A percentile compares a stretch with the other conserved stretches of the same genome.
Evolutionary conservation across 345 rosid species (phyloP).

Genomic region (Passiflora organensis): DNA sequence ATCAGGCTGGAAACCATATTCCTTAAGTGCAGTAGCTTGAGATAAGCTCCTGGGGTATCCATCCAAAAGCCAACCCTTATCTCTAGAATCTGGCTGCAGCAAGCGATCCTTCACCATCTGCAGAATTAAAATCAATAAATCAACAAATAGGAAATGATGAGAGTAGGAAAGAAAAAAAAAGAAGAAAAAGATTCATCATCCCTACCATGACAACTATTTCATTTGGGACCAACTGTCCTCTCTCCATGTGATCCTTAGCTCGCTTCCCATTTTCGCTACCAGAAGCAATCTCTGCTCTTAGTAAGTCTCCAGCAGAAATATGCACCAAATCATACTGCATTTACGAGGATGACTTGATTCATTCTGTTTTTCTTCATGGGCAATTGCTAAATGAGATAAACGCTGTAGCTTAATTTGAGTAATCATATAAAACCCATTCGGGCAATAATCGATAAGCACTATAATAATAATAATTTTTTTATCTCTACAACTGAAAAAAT

Average conservation of each 20-base stretch:
- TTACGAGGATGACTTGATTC: conserved; percentile 30
- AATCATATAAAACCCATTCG: background rate
- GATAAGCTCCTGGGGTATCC: conserved; percentile 92
- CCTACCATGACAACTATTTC: conserved; percentile 72
- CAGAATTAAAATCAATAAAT: conserved; percentile 18
- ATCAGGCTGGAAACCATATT: conserved; percentile 66
- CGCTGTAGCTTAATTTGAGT: conserved; percentile 6
- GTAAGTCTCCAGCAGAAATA: conserved; percentile 84
- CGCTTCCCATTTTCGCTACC: conserved; percentile 81
- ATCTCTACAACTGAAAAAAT: too few species aligned
- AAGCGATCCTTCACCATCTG: conserved; percentile 90
- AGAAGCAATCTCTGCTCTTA: conserved; percentile 69
- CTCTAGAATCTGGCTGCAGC: conserved; percentile 58
- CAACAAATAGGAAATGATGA: conserved; percentile 1
- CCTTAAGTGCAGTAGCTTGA: conserved; percentile 76
- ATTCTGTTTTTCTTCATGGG: conserved; percentile 19
- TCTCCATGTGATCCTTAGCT: conserved; percentile 84
- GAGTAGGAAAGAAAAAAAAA: background rate
- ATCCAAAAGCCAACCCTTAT: conserved; percentile 95
- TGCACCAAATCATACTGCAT: conserved; percentile 93
- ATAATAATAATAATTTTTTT: too few species aligned
- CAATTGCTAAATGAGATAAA: conserved; percentile 13
- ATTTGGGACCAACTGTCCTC: conserved; percentile 69
- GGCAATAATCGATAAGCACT: background rate
- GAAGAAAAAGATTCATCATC: background rate